Evolutionary conservation across 2,329 filamentous ascomycete genomes (phyloP), one percentile per base, ranked within the genome.

Genomic region (Xylariaceae sp.): DNA sequence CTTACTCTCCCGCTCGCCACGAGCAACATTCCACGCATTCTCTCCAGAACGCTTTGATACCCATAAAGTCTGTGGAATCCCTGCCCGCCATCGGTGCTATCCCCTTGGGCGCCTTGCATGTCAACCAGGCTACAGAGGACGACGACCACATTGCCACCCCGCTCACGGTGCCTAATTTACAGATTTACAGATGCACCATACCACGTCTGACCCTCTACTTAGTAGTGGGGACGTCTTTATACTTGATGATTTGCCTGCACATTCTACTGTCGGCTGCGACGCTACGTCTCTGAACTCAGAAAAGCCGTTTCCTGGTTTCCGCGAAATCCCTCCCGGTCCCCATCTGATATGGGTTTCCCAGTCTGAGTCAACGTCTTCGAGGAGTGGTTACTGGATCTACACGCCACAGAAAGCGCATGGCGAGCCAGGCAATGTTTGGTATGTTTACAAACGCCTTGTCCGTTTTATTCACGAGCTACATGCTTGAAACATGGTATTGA

Each of bases 301-400:
- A 39, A 66, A 58, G 39, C 57, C 73, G 18, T 80, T 84, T 58
- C 68, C 70, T 7, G 83, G 83, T 17, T 71, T 86, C 51, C 75
- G 75, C 18, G 73, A 81, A 49, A 70, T 86, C 22, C 80, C 81
- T 0, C 62, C 71, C 0, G 83, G 83, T 0, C 65, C 77, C 13
- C 83, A 86, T 62, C 78, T 86, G 53, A 71, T 85, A 51, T 86
- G 82, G 81, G 75, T 79, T 28, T 73, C 81, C 2, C 73, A 79
- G 18, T 72, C 75, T 0, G 70, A 71, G 2, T 71, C 72, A 16
- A 70, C 74, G 16, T 79, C 79, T 2, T 66, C 74, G 31, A 75
- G 83, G 3, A 78, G 73, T 49, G 83, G 81, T 5, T 83, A 79
- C 62, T 86, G 82, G 82, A 71, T 85, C 49, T 65, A 75, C 41